Base-by-base conservation (phyloP, 1,139 yeast genomes). In the Diutina rugosa region DNA sequence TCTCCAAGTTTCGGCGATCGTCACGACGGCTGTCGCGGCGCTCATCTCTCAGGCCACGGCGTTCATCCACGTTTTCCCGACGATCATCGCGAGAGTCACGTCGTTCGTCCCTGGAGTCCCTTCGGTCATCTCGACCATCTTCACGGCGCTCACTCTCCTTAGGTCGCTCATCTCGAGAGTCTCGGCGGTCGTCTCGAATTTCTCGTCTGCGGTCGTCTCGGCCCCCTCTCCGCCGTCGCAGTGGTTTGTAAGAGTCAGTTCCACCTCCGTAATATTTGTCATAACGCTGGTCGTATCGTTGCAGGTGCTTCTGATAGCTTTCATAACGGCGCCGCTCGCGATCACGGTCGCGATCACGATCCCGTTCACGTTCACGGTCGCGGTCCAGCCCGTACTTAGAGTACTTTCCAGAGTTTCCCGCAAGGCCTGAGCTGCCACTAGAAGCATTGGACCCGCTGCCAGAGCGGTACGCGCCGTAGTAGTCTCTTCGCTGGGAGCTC, bases 91-190 rank as follows among this genome's bases (percentile, higher is more conserved):
- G 18, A 18, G 32, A 38, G 14, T 38, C 26, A n/a, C n/a, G 41
- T 35, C 60, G 35, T 5, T 46, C 57, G 7, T 54, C n/a, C 21
- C 58, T 30, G 38, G 38, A 53, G 8, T 28, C 35, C 44, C 56
- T 46, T 9, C 46, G 47, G 45, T 16, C 47, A 14, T 47, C n/a
- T 51, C 26, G 46, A 28, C 54, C 55, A 49, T 56, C 30, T 54
- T 58, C 57, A 46, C 60, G 21, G 9, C 47, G 16, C n/a, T n/a
- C 9, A 16, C 47, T 14, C 6, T 18, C 48, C 18, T 46, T 44
- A 44, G 26, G 26, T 44, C 26, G 21, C 8, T 44, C 18, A 18
- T 18, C 46, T 44, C 46, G 26, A 16, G 18, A 16, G 35, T 49
- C 53, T 10, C 51, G 51, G 21, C 51, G 38, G 38, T 29, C 35